A percentile compares a stretch with the other conserved stretches of the same genome.
Conservation (phyloP, 2,329 filamentous ascomycete species). For the Nothophoma quercina region DNA sequence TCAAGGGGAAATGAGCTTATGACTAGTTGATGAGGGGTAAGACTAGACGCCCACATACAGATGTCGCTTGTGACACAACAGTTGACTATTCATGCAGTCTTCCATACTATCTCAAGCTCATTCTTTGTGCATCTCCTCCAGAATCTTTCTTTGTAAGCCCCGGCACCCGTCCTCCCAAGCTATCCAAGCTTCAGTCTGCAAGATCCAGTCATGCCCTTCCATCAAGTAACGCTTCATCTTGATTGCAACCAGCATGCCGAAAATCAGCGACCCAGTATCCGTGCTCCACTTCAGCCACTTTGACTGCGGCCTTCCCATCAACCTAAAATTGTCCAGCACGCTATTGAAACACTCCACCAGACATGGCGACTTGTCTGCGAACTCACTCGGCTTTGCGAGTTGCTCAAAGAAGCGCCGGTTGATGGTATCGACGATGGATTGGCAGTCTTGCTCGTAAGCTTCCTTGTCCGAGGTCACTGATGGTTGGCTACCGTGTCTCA, state of each 20-base stretch:
- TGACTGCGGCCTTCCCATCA: constrained; percentile 9
- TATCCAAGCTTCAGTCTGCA: constrained; percentile 24
- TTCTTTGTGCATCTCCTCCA: constrained; percentile 17
- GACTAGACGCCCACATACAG: too few species aligned
- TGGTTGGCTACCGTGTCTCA: background rate
- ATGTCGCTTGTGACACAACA: too few species aligned
- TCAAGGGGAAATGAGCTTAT: too few species aligned
- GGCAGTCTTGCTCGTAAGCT: constrained; percentile 26
- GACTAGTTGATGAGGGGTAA: too few species aligned
- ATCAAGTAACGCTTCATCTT: constrained; percentile 30
- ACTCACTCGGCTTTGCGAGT: background rate
- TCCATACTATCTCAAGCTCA: too few species aligned
- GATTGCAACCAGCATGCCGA: constrained; percentile 26
- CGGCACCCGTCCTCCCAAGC: constrained; percentile 21
- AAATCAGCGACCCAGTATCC: constrained; percentile 18
- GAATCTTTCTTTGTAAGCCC: constrained; percentile 18
- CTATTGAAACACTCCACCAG: constrained; percentile 20
- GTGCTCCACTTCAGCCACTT: constrained; percentile 28
- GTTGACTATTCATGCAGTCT: too few species aligned
- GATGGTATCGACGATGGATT: constrained; percentile 18
- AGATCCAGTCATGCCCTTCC: constrained; percentile 16
- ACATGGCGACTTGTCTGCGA: constrained; percentile 20
- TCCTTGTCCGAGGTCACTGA: background rate
- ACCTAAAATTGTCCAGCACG: constrained; percentile 17
- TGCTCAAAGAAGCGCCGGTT: constrained; percentile 5